Base-by-base conservation (phyloP, 768 basidiomycete species). In the Leccinum sublutescens region DNA sequence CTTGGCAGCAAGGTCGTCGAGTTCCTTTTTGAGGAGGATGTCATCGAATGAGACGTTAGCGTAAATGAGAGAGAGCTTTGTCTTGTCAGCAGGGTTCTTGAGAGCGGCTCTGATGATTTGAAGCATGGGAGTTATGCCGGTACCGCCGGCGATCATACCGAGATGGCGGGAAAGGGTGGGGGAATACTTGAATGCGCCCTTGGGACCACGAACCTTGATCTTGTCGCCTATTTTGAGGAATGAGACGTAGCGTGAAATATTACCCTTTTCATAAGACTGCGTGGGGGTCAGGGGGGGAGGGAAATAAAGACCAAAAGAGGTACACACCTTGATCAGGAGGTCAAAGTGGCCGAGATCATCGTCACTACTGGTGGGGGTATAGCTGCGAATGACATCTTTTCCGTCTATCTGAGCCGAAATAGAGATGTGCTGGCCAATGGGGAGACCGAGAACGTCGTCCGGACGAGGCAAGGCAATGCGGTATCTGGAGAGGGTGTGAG, bases 61-160 rank as follows among this genome's bases (percentile, higher is more conserved):
- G 76, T 98, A 98, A 71, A 99, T 92, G 69, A 99, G 85, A 64
- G 82, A 84, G 68, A 98, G 75, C 65, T 80, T 84, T 43, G 96
- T 98, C 62, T 71, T 78, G 81, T 99, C 97, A 48, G 77, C 71
- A n/a, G 92, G 86, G 74, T 95, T 93, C 75, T 90, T 88, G 71
- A 98, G 83, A 12, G 88, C 85, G n/a, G 95, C 91, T 62, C 91
- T 89, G 76, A 98, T 89, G 80, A 99, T 92, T 73, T 99, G 96
- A 67, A 97, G 87, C 96, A 98, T 98, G 69, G 97, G 97, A 0
- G 97, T 96, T 74, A 99, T 96, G 57, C 97, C 97, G 2, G 97
- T 98, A 38, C 97, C 97, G 51, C 97, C 97, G 15, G 95, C 95
- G 68, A 99, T 97, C 95, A 99, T 95, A 70, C 93, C 89, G 58